Evolutionary conservation across 495 filamentous ascomycete genomes (phyloP).

Genomic region (Penicillium simplicissimum): DNA sequence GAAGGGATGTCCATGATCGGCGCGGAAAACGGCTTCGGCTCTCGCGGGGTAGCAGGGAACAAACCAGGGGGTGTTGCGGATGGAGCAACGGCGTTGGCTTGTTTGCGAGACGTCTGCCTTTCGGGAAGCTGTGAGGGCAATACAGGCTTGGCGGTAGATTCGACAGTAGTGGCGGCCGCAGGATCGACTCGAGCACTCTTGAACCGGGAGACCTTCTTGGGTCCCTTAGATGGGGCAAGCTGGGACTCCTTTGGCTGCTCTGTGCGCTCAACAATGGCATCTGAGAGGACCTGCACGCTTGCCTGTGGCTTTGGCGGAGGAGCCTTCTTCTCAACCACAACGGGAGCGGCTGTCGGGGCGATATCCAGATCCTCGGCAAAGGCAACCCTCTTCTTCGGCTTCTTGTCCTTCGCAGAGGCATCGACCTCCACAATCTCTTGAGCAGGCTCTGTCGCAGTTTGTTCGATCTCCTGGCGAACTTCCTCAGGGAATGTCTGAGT

Average conservation of each 20-base stretch:
- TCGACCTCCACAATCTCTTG: constrained; percentile 9
- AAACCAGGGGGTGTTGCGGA: constrained; percentile 32
- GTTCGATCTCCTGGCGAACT: constrained; percentile 34
- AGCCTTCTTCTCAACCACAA: constrained; percentile 29
- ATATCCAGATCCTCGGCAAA: constrained; percentile 80
- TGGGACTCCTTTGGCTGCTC: constrained; percentile 20
- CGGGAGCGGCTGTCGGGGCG: constrained; percentile 44
- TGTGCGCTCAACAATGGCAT: constrained; percentile 52
- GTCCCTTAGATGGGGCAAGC: constrained; percentile 19
- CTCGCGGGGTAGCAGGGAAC: constrained; percentile 44
- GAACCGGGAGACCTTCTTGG: constrained; percentile 49
- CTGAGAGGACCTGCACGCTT: constrained; percentile 35
- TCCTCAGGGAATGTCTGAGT: constrained; percentile 35
- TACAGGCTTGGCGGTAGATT: constrained; percentile 11
- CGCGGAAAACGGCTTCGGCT: constrained; percentile 48
- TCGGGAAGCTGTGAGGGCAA: constrained; percentile 19
- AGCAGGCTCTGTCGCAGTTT: constrained; percentile 22
- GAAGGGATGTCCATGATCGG: constrained; percentile 42
- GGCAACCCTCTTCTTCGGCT: constrained; percentile 69
- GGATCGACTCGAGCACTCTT: constrained; percentile 35
- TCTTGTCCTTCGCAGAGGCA: constrained; percentile 27
- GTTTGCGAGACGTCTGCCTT: constrained; percentile 19
- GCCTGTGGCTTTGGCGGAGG: constrained; percentile 38
- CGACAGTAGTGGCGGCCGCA: constrained; percentile 7
- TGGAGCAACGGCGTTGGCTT: constrained; percentile 19